Evolutionary conservation across 2,329 filamentous ascomycete genomes (phyloP), one percentile per base, ranked within the genome.

Genomic region (Pseudonectria buxi): DNA sequence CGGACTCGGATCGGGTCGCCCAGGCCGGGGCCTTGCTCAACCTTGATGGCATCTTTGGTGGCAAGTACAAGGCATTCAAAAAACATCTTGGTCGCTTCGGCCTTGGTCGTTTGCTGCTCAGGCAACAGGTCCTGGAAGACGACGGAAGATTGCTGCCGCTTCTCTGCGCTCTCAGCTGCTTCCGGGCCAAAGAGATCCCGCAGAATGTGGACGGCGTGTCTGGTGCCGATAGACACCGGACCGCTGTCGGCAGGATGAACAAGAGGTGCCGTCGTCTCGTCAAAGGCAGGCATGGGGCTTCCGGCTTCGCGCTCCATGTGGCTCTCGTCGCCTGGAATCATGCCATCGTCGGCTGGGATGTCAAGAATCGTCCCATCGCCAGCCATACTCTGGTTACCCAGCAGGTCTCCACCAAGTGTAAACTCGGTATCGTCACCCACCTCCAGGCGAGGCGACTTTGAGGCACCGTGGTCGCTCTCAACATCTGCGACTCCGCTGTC

Each of bases 21-120:
- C 16, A 96, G 74, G 26, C 72, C 75, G 43, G 81, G 69, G 32
- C 76, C 75, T 63, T 98, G 92, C 58, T 96, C 90, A 16, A 96
- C 87, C 64, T 95, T 95, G 65, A 98, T 85, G 18, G 92, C 92
- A 58, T 98, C 92, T 67, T 98, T 98, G 28, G 92, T 98, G 5
- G 90, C 92, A 30, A 98, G 73, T 3, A 98, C 92, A 15, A 98
- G 72, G 36, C 92, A 83, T 65, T 98, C 92, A 53, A 98, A 98
- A 68, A 98, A 98, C 88, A 98, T 95, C 72, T 95, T 95, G 28
- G 92, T 98, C 1, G 92, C 92, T 53, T 96, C 92, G 7, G 84
- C 83, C 61, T 86, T 86, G 47, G 76, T 87, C 1, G 90, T 90
- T 41, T 75, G 76, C 45, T 72, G 67, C 62, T 94, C 86, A 0